A percentile compares a stretch with the other conserved stretches of the same genome.
phyloP scores from a whole-genome alignment of 2,329 filamentous ascomycete genomes.

The Capronia coronata region DNA sequence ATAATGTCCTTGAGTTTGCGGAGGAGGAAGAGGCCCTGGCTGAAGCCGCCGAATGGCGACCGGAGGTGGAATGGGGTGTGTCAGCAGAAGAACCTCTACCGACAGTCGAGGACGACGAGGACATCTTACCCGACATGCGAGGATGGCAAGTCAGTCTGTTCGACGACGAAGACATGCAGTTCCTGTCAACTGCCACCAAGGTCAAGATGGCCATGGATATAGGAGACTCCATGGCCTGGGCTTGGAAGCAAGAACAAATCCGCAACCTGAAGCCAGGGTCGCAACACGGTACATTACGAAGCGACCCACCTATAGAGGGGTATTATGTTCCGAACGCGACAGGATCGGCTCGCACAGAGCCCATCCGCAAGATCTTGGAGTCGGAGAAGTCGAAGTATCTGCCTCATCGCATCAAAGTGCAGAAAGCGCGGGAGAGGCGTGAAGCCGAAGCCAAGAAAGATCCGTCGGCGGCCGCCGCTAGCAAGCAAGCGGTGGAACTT shows the following conservation, averaged over 20 bases:
- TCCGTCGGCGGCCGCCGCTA: slow-evolving; percentile 61
- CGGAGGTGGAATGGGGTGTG: slow-evolving; percentile 55
- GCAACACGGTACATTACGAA: slow-evolving; percentile 31
- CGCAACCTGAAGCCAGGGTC: slow-evolving; percentile 60
- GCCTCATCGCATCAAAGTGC: slow-evolving; percentile 93
- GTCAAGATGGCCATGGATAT: slow-evolving; percentile 45
- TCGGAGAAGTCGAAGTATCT: slow-evolving; percentile 97
- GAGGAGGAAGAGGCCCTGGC: slow-evolving; percentile 31
- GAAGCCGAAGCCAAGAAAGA: slow-evolving; percentile 64
- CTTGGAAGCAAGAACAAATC: slow-evolving; percentile 66
- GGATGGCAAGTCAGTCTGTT: slow-evolving; percentile 64
- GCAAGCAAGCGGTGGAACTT: slow-evolving; percentile 67
- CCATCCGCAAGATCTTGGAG: slow-evolving; percentile 90
- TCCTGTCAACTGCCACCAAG: slow-evolving; percentile 49
- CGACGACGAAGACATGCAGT: slow-evolving; percentile 58
- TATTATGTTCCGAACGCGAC: slow-evolving; percentile 81
- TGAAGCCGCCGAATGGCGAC: slow-evolving; percentile 32
- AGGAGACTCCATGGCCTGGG: slow-evolving; percentile 57
- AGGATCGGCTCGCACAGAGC: slow-evolving; percentile 84
- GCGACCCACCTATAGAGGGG: slow-evolving; percentile 45
- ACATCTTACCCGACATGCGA: slow-evolving; percentile 60
- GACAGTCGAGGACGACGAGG: slow-evolving; percentile 60
- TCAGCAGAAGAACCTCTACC: slow-evolving; percentile 54
- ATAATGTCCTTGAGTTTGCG: slow-evolving; percentile 32
- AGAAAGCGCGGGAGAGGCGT: slow-evolving; percentile 84